These are phyloP conservation scores for Hippophae gyantsensis DNA, from an alignment of 306 rosid species.

Conservation along the genomic window DNA sequence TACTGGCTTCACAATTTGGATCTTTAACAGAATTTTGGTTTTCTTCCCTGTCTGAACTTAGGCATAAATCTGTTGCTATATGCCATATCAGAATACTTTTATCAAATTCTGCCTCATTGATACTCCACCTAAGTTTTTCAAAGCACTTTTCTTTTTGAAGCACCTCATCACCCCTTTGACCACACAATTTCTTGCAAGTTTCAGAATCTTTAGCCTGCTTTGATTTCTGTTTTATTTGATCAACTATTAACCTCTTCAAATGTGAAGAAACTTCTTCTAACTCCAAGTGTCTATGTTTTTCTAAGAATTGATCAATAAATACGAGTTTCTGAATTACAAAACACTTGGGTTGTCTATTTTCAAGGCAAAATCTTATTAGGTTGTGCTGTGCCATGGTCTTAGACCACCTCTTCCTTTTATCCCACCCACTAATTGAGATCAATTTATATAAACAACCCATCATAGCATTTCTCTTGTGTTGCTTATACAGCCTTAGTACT, in stretches of 20 bases:
- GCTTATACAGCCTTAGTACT: slow-evolving; percentile 1
- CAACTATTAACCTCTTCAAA: slow-evolving; percentile 18
- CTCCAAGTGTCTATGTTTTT: slow-evolving; percentile 6
- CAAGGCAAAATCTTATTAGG: slow-evolving; percentile 6
- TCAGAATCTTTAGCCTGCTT: too few relatives aligned
- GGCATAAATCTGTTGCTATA: slow-evolving; percentile 16
- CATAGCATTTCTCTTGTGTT: too few relatives aligned
- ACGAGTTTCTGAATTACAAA: slow-evolving; percentile 1
- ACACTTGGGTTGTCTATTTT: slow-evolving; percentile 1
- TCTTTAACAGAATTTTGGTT: not conserved
- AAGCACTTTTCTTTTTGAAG: not conserved
- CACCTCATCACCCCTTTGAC: not conserved
- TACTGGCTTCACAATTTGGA: not conserved
- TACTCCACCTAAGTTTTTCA: slow-evolving; percentile 7
- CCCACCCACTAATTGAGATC: not conserved
- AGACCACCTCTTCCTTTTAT: slow-evolving; percentile 19
- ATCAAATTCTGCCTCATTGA: slow-evolving; percentile 4
- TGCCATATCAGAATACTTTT: slow-evolving; percentile 27
- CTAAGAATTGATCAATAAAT: not conserved
- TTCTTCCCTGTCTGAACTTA: not conserved
- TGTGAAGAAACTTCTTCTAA: not conserved
- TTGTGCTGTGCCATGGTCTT: slow-evolving; percentile 24
- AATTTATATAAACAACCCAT: too few relatives aligned
- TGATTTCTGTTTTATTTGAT: slow-evolving; percentile 2
- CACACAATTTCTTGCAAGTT: not conserved